phyloP scores from a whole-genome alignment of 306 rosid species.

The Prunus campanulata region DNA sequence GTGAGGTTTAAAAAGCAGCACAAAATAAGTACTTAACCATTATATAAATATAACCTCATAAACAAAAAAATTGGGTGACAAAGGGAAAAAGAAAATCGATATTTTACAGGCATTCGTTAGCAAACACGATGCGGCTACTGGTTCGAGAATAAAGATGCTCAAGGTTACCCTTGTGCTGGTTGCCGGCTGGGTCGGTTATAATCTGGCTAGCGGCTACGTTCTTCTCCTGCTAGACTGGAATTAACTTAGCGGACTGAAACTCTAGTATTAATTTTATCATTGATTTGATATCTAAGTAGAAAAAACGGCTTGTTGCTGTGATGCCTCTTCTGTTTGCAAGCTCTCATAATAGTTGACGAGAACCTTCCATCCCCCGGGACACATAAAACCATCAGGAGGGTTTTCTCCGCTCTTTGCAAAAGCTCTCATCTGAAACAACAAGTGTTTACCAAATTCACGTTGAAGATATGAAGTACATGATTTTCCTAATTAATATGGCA shows the following conservation, averaged over 20 bases:
- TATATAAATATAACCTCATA: background rate
- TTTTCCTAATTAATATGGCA: background rate
- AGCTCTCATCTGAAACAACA: slow-evolving; percentile 68
- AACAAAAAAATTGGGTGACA: background rate
- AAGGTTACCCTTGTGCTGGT: background rate
- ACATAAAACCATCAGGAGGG: slow-evolving; percentile 98
- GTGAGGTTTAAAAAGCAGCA: no score
- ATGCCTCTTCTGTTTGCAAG: slow-evolving; percentile 67
- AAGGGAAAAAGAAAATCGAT: background rate
- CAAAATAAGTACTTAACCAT: background rate
- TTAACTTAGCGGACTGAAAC: background rate
- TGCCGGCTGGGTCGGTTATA: background rate
- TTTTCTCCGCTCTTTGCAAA: slow-evolving; percentile 82
- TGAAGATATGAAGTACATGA: background rate
- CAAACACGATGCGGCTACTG: background rate
- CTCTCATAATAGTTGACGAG: slow-evolving; percentile 78
- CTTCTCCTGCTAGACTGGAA: background rate
- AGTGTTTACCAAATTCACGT: background rate
- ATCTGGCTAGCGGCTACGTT: background rate
- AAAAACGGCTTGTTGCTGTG: slow-evolving; percentile 56
- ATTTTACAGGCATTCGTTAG: slow-evolving; percentile 8
- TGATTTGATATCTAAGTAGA: slow-evolving; percentile 39
- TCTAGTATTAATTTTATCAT: background rate
- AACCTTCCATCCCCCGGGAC: slow-evolving; percentile 93
- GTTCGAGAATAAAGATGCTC: background rate